Percentiles rank a stretch among this genome's conserved stretches.
phyloP scores from a whole-genome alignment of 805 yeast species.

The Candida parachauliodes region DNA sequence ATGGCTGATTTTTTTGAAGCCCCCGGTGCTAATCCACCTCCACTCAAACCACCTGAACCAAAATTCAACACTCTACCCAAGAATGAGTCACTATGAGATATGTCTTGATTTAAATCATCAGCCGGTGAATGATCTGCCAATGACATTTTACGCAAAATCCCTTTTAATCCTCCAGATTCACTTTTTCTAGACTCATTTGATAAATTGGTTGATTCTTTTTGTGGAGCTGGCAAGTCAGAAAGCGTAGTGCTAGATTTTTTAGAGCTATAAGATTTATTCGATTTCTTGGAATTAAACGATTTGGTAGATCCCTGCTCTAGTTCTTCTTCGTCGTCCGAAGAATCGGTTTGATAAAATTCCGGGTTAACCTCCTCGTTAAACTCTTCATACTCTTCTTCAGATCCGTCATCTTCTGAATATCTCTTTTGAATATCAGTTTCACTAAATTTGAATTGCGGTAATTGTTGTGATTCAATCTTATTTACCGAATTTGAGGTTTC shows the following conservation, averaged over 20 bases:
- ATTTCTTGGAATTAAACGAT: no score
- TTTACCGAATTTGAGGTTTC: slow-evolving; percentile 9
- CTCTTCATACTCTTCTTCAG: slow-evolving; percentile 7
- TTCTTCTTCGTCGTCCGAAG: slow-evolving; percentile 8
- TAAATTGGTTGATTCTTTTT: background rate
- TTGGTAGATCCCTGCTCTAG: no score
- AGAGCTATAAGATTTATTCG: background rate
- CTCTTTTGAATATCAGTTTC: slow-evolving; percentile 1
- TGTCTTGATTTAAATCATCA: slow-evolving; percentile 12
- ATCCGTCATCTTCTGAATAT: slow-evolving; percentile 4
- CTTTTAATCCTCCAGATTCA: slow-evolving; percentile 17
- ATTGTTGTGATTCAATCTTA: background rate
- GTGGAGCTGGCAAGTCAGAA: background rate
- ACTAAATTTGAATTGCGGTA: slow-evolving; percentile 3
- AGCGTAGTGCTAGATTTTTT: background rate
- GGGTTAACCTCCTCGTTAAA: slow-evolving; percentile 1
- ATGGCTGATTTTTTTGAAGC: slow-evolving; percentile 17
- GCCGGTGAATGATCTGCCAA: slow-evolving; percentile 26
- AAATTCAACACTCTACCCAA: slow-evolving; percentile 33
- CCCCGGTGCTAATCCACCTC: slow-evolving; percentile 44
- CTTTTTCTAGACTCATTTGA: background rate
- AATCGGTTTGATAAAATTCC: slow-evolving; percentile 7
- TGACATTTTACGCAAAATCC: slow-evolving; percentile 35
- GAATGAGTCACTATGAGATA: slow-evolving; percentile 33
- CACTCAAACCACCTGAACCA: slow-evolving; percentile 25